Evolutionary conservation across 306 rosid species (phyloP).

Genomic region (Sindora glabra): DNA sequence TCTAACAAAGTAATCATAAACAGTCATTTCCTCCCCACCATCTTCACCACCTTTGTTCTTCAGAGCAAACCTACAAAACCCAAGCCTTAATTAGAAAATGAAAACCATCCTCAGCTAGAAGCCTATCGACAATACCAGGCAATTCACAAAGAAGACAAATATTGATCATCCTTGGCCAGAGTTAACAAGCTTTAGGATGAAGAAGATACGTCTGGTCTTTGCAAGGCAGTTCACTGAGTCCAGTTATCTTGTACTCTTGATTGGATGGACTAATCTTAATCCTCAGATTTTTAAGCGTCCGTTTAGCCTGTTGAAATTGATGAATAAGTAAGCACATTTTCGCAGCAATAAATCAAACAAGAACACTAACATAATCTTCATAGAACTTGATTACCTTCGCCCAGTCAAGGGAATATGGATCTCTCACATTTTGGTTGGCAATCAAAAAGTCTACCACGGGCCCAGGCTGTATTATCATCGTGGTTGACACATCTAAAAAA

Average conservation of each 20-base stretch:
- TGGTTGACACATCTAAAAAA: slow-evolving; percentile 77
- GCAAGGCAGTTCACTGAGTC: slow-evolving; percentile 76
- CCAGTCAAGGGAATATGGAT: slow-evolving; percentile 74
- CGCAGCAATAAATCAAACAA: not conserved
- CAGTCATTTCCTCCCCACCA: slow-evolving; percentile 54
- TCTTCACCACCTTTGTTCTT: slow-evolving; percentile 40
- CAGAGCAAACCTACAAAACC: slow-evolving; percentile 46
- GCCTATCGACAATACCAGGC: not conserved
- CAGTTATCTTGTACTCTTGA: slow-evolving; percentile 75
- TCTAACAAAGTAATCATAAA: slow-evolving; percentile 72
- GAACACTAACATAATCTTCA: not conserved
- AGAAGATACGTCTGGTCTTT: slow-evolving; percentile 49
- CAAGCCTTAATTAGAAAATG: not conserved
- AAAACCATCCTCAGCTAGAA: not conserved
- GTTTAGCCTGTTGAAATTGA: slow-evolving; percentile 58
- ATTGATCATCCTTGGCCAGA: not conserved
- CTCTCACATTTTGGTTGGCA: slow-evolving; percentile 64
- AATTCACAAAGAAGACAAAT: not conserved
- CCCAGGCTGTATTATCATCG: slow-evolving; percentile 81
- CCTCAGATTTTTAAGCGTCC: slow-evolving; percentile 73
- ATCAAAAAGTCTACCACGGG: slow-evolving; percentile 90
- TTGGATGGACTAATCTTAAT: slow-evolving; percentile 60
- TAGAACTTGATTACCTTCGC: slow-evolving; percentile 42
- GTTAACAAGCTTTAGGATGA: not conserved
- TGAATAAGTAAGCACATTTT: not conserved